A percentile compares a stretch with the other conserved stretches of the same genome.
Evolutionary conservation across 345 rosid species (phyloP).

Genomic region (Rubroshorea leprosula): DNA sequence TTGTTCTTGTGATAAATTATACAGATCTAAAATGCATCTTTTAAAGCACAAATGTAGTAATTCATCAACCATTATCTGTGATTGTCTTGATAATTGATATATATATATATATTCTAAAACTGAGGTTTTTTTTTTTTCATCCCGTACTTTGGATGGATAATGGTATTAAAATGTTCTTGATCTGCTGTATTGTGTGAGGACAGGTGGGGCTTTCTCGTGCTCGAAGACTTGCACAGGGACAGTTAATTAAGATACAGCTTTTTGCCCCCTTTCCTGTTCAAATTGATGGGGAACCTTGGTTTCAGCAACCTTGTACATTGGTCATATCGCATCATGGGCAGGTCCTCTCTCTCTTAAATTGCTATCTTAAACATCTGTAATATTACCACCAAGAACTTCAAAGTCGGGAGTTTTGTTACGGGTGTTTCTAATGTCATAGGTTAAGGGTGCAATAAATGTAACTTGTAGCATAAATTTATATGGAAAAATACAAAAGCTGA

Average conservation of each 20-base stretch:
- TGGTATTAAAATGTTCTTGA: slow-evolving; percentile 11
- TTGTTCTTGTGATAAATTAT: background rate
- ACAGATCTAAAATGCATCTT: background rate
- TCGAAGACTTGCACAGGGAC: slow-evolving; percentile 94
- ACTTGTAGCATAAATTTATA: too few species aligned
- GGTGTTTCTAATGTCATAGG: too few species aligned
- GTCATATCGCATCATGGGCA: slow-evolving; percentile 86
- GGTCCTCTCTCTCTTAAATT: slow-evolving; percentile 50
- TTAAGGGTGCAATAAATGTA: too few species aligned
- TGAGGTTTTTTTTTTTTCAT: background rate
- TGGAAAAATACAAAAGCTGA: too few species aligned
- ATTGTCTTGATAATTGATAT: background rate
- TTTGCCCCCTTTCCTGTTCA: slow-evolving; percentile 81
- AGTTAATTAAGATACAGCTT: slow-evolving; percentile 77
- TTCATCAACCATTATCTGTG: background rate
- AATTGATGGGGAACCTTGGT: slow-evolving; percentile 98
- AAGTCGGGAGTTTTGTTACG: too few species aligned
- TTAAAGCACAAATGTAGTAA: background rate
- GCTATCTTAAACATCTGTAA: too few species aligned
- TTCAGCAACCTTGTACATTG: slow-evolving; percentile 74
- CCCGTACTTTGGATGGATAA: background rate
- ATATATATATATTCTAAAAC: background rate
- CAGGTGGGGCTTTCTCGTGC: slow-evolving; percentile 97
- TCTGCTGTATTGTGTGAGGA: slow-evolving; percentile 13
- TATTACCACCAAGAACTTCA: too few species aligned